phyloP scores from a whole-genome alignment of 257 asterid genomes.

The Capsicum pubescens region DNA sequence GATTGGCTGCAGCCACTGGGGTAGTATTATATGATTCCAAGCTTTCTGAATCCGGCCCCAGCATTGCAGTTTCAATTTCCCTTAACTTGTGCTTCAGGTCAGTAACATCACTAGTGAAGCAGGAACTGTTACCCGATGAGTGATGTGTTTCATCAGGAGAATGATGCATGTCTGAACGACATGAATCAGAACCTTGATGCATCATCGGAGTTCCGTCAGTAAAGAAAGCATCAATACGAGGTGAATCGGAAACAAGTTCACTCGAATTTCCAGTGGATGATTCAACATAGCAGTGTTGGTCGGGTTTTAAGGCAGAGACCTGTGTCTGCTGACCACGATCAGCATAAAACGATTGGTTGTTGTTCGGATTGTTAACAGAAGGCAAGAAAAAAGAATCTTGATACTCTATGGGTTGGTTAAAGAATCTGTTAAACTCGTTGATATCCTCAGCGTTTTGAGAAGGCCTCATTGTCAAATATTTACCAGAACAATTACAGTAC shows the following conservation, averaged over 20 bases:
- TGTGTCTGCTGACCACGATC: neutral
- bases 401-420: constrained; percentile 26
- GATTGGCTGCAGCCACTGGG: constrained; percentile 6
- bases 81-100: constrained; percentile 35
- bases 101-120: constrained; percentile 32
- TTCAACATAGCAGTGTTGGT: constrained; percentile 24
- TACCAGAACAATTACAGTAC: neutral
- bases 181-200: constrained; percentile 30
- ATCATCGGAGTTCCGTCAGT: constrained; percentile 5
- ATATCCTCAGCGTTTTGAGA: constrained; percentile 32
- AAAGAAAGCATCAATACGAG: constrained; percentile 28
- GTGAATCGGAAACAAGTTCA: constrained; percentile 21
- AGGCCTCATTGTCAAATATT: constrained; percentile 31
- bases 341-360: constrained; percentile 28
- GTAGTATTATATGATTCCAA: constrained; percentile 15
- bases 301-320: constrained; percentile 25
- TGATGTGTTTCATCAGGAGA: constrained; percentile 27
- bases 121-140: constrained; percentile 22
- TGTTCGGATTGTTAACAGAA: constrained; percentile 25
- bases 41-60: constrained; percentile 34
- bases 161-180: constrained; percentile 32
- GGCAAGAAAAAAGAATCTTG: constrained; percentile 29
- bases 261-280: constrained; percentile 27
- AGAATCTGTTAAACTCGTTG: constrained; percentile 25
- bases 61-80: constrained; percentile 37